Percentiles rank a stretch among this genome's conserved stretches.
These are phyloP conservation scores for Pythium grandisporangium DNA, from an alignment of 352 stramenopile species.

Conservation along the genomic window DNA sequence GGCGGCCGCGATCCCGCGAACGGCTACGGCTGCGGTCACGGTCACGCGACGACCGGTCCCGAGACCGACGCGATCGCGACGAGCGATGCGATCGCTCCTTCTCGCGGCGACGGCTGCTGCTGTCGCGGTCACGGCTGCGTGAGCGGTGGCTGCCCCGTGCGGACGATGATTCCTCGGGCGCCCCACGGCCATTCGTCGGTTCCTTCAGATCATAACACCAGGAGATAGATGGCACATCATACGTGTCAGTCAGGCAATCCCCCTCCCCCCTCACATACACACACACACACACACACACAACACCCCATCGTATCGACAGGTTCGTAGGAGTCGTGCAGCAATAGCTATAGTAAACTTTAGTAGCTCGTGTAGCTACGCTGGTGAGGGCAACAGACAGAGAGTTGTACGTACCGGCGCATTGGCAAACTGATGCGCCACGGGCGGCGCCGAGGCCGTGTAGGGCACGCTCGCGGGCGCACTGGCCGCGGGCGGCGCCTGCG, in stretches of 20 bases:
- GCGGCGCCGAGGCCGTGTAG: constrained; percentile 8
- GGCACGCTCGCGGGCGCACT: background rate
- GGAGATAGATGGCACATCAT: too few species aligned
- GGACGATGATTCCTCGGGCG: background rate
- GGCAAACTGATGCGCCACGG: constrained; percentile 40
- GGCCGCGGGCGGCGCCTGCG: constrained; percentile 1
- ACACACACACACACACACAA: too few species aligned
- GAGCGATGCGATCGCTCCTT: constrained; percentile 21
- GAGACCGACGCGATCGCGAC: constrained; percentile 26
- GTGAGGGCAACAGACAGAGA: background rate
- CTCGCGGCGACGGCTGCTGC: constrained; percentile 8
- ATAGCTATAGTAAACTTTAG: too few species aligned
- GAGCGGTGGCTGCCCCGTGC: constrained; percentile 18
- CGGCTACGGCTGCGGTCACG: constrained; percentile 26
- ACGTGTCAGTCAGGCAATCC: background rate
- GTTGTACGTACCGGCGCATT: constrained; percentile 51
- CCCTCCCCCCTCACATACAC: too few species aligned
- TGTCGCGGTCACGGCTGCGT: constrained; percentile 25
- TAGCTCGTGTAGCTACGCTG: too few species aligned
- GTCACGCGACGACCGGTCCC: constrained; percentile 13
- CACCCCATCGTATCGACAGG: too few species aligned
- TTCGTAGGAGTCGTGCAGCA: too few species aligned
- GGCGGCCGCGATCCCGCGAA: constrained; percentile 23
- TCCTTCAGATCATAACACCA: constrained; percentile 8
- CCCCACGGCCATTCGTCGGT: constrained; percentile 7